These are phyloP conservation scores for Protea cynaroides DNA, from an alignment of 164 flowering plant genomes.

Conservation along the genomic window DNA sequence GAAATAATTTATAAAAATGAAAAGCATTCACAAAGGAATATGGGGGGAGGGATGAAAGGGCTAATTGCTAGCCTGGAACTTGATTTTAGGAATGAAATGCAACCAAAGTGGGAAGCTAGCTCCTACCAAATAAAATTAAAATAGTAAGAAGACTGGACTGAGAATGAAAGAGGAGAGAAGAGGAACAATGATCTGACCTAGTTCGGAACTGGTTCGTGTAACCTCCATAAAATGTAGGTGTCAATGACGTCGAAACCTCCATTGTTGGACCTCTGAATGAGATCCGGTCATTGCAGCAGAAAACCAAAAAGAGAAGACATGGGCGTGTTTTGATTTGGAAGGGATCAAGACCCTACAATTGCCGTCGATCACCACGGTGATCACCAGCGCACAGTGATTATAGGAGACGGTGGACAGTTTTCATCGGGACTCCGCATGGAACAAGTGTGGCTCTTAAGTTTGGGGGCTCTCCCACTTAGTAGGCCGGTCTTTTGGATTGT, in stretches of 20 bases:
- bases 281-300: slow-evolving; percentile 90
- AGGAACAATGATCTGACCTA: too few relatives aligned
- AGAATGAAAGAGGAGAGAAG: not conserved
- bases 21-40: too few relatives aligned
- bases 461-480: too few relatives aligned
- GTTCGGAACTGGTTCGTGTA: slow-evolving; percentile 72
- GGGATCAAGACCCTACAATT: slow-evolving; percentile 64
- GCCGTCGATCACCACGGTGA: too few relatives aligned
- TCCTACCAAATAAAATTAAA: slow-evolving; percentile 1
- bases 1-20: too few relatives aligned
- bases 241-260: slow-evolving; percentile 94
- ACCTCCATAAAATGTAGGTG: slow-evolving; percentile 92
- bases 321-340: too few relatives aligned
- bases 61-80: slow-evolving; percentile 78
- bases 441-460: too few relatives aligned
- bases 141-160: not conserved
- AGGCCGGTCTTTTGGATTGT: too few relatives aligned
- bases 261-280: slow-evolving; percentile 83
- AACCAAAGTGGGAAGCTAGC: slow-evolving; percentile 96
- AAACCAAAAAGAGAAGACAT: not conserved
- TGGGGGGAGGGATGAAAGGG: slow-evolving; percentile 38
- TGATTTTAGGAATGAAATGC: slow-evolving; percentile 83
- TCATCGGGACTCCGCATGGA: too few relatives aligned
- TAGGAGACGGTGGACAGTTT: slow-evolving; percentile 38
- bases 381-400: slow-evolving; percentile 64